These are phyloP conservation scores for Auriscalpium vulgare DNA, from an alignment of 768 basidiomycete species.

Conservation along the genomic window DNA sequence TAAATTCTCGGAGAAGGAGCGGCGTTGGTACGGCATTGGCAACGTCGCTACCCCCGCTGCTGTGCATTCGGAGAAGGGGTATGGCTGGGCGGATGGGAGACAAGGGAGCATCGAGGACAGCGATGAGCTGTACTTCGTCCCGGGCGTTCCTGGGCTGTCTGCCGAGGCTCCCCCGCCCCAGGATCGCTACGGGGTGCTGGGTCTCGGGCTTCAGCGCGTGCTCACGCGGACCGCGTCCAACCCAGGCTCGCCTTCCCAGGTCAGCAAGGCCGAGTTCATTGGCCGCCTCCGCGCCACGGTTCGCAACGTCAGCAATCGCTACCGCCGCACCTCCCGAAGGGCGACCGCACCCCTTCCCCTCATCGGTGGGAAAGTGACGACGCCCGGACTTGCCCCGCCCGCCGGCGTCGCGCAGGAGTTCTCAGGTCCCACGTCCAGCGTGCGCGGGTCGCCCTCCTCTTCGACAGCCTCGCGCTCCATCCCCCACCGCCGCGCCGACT, in stretches of 20 bases:
- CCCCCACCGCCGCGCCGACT: conserved; percentile 61
- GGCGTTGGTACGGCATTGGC: conserved; percentile 58
- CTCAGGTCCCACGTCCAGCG: conserved; percentile 40
- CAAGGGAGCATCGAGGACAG: background rate
- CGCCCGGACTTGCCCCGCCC: conserved; percentile 5
- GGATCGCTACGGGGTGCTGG: conserved; percentile 26
- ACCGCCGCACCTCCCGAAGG: conserved; percentile 28
- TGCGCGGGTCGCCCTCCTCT: conserved; percentile 49
- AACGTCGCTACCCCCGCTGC: conserved; percentile 15
- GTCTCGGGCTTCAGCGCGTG: conserved; percentile 44
- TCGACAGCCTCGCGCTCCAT: conserved; percentile 61
- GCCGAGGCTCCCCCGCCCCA: conserved; percentile 12
- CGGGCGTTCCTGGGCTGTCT: background rate
- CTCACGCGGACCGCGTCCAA: conserved; percentile 16
- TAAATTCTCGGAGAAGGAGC: conserved; percentile 58
- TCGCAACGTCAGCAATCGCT: conserved; percentile 59
- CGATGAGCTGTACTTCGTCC: background rate
- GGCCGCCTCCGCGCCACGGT: conserved; percentile 55
- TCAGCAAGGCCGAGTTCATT: conserved; percentile 67
- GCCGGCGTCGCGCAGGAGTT: conserved; percentile 19
- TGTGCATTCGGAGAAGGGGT: conserved; percentile 19
- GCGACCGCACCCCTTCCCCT: conserved; percentile 52
- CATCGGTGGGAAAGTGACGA: conserved; percentile 9
- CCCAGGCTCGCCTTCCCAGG: conserved; percentile 41
- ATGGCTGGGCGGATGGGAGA: conserved; percentile 22